A percentile compares a stretch with the other conserved stretches of the same genome.
phyloP scores from a whole-genome alignment of 805 yeast species.

The Sporopachydermia lactativora region DNA sequence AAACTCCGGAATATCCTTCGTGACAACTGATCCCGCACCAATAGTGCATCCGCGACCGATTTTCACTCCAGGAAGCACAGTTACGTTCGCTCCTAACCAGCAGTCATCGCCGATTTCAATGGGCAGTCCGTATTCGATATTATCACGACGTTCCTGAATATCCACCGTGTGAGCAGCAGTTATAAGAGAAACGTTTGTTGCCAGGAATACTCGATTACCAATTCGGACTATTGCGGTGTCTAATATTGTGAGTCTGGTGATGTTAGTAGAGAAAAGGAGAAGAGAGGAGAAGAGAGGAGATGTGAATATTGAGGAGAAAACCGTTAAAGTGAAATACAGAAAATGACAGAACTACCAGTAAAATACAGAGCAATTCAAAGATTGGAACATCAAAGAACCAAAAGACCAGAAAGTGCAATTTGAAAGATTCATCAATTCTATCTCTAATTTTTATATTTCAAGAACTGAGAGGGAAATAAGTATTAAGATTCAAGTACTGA shows the following conservation, averaged over 20 bases:
- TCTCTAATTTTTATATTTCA: too few relatives aligned
- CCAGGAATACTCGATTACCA: conserved; percentile 46
- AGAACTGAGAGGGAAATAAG: too few relatives aligned
- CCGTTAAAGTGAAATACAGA: too few relatives aligned
- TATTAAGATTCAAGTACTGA: too few relatives aligned
- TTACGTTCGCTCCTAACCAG: conserved; percentile 49
- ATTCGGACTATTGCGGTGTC: conserved; percentile 48
- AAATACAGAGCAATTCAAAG: too few relatives aligned
- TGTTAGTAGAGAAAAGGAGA: not conserved
- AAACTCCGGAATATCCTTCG: conserved; percentile 37
- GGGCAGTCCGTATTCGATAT: conserved; percentile 40
- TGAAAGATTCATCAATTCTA: too few relatives aligned
- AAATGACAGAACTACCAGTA: too few relatives aligned
- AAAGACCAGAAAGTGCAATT: too few relatives aligned
- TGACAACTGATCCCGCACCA: conserved; percentile 59
- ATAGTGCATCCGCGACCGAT: conserved; percentile 48
- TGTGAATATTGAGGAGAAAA: too few relatives aligned
- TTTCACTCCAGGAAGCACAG: conserved; percentile 49
- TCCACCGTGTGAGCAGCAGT: conserved; percentile 57
- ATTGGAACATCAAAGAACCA: too few relatives aligned
- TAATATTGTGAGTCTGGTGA: conserved; percentile 27
- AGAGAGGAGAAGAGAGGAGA: too few relatives aligned
- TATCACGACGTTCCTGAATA: conserved; percentile 26
- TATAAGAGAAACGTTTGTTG: conserved; percentile 45
- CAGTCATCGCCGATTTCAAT: conserved; percentile 48